Conservation (phyloP, 1,284 basidiomycete genomes). For the Rhodotorula sp. region DNA sequence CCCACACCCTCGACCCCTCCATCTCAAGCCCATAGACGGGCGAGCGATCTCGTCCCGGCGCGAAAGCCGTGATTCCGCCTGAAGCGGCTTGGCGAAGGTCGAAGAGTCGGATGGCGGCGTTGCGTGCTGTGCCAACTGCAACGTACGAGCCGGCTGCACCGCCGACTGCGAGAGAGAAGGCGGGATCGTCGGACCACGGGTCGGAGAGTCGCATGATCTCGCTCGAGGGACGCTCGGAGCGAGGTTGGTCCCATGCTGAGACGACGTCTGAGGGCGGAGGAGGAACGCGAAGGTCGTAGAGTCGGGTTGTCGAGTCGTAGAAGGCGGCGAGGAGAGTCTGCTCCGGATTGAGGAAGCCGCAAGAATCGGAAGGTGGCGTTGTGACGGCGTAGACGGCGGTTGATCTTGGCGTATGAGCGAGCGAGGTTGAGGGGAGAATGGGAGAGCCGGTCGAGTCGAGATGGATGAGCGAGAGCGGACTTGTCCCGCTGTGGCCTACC, state of each 20-base stretch:
- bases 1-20: conserved; percentile 50
- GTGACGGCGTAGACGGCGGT: conserved; percentile 31
- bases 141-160: conserved; percentile 14
- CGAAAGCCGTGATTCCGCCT: conserved; percentile 47
- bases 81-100: conserved; percentile 14
- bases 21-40: conserved; percentile 49
- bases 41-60: conserved; percentile 48
- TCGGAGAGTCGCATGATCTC: conserved; percentile 18
- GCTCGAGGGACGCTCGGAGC: neutral
- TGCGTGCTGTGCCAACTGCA: conserved; percentile 18
- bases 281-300: conserved; percentile 29
- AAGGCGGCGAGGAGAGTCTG: conserved; percentile 24
- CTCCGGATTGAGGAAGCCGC: conserved; percentile 10
- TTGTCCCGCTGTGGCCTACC: conserved; percentile 18
- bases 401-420: conserved; percentile 2
- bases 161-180: conserved; percentile 17
- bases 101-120: conserved; percentile 27
- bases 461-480: conserved; percentile 11
- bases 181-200: conserved; percentile 33
- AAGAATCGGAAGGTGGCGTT: neutral
- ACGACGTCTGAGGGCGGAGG: neutral
- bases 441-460: conserved; percentile 17
- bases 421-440: neutral
- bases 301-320: conserved; percentile 23
- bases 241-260: neutral